phyloP scores from a whole-genome alignment of 371 early-diverging fungal genomes.

The Cladochytrium tenue region DNA sequence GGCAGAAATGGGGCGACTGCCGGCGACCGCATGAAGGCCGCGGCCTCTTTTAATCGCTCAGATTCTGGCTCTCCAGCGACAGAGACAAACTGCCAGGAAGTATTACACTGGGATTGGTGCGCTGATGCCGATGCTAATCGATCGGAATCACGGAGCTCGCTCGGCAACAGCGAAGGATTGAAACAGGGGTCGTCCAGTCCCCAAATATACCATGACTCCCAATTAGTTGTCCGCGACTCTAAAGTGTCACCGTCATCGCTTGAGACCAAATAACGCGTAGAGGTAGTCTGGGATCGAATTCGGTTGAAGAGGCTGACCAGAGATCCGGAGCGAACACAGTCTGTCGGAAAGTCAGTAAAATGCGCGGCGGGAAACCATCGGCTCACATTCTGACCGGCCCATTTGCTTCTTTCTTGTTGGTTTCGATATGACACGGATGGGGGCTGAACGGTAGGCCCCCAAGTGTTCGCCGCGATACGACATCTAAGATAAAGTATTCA shows the following conservation, averaged over 20 bases:
- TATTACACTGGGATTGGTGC: background rate
- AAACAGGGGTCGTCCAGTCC: slow-evolving; percentile 67
- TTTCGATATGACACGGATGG: slow-evolving; percentile 64
- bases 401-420: slow-evolving; percentile 75
- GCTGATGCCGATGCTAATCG: background rate
- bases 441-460: slow-evolving; percentile 45
- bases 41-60: background rate
- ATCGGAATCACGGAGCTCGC: slow-evolving; percentile 2
- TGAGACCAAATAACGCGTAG: slow-evolving; percentile 46
- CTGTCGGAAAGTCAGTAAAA: slow-evolving; percentile 29
- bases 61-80: background rate
- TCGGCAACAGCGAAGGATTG: slow-evolving; percentile 44
- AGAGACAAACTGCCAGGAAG: background rate
- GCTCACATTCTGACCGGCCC: slow-evolving; percentile 42
- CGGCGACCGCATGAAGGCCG: background rate
- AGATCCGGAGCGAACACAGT: slow-evolving; percentile 64
- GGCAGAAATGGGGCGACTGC: background rate
- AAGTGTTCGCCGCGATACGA: background rate
- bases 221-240: slow-evolving; percentile 37
- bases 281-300: slow-evolving; percentile 50
- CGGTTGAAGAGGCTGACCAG: slow-evolving; percentile 41
- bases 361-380: slow-evolving; percentile 7
- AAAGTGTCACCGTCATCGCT: slow-evolving; percentile 19
- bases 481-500: background rate
- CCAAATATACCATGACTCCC: slow-evolving; percentile 91